Evolutionary conservation across 257 asterid genomes (phyloP).

Genomic region (Przewalskia tangutica): DNA sequence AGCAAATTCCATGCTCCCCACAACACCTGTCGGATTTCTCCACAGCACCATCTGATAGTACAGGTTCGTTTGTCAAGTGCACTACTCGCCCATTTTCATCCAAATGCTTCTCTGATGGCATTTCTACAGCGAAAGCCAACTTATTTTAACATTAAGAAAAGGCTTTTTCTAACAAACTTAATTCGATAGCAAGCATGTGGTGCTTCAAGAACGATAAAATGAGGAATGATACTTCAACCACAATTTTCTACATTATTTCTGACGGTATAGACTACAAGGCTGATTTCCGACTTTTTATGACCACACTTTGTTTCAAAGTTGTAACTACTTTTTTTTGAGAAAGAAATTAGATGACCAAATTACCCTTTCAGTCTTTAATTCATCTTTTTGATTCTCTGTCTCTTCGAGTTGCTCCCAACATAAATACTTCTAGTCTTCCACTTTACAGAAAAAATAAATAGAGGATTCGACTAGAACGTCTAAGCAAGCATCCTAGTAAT

Average conservation of each 20-base stretch:
- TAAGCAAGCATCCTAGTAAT: background rate
- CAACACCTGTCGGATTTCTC: conserved; percentile 41
- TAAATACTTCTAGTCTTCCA: background rate
- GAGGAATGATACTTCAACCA: background rate
- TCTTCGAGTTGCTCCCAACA: background rate
- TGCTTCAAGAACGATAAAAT: background rate
- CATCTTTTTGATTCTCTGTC: background rate
- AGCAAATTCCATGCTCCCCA: conserved; percentile 56
- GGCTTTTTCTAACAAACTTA: background rate
- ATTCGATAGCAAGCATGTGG: background rate
- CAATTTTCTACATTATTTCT: background rate
- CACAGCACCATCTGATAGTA: conserved; percentile 7
- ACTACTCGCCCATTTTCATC: conserved; percentile 18
- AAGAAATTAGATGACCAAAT: background rate
- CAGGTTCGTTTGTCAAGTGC: conserved; percentile 20
- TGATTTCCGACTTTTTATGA: background rate
- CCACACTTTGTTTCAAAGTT: background rate
- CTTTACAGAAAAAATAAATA: background rate
- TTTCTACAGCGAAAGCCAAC: conserved; percentile 14
- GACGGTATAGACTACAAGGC: background rate
- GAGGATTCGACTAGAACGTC: background rate
- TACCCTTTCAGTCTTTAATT: background rate
- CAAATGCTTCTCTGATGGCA: conserved; percentile 27
- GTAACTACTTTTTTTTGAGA: background rate
- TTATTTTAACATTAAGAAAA: background rate